Evolutionary conservation across 345 rosid genomes (phyloP), one percentile per base, ranked within the genome.

Genomic region (Hypericum androsaemum): DNA sequence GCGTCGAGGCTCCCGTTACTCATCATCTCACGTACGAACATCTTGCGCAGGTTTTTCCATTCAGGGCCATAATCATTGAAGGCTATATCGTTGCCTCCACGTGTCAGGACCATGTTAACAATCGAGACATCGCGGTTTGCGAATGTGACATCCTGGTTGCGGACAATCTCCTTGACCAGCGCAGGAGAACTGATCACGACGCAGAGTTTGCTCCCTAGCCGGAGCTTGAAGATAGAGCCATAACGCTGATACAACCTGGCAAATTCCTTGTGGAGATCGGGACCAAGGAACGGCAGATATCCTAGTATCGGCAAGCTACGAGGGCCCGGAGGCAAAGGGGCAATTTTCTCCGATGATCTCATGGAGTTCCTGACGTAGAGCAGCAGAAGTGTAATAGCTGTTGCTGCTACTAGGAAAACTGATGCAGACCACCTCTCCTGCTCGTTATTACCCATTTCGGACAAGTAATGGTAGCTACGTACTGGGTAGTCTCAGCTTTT

Each of bases 31-130:
- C 10, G 39, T 22, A 57, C 58, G 12, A 54, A 71, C 8, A 68
- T 47, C 65, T 75, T 80, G 10, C 86, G 59, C 41, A 77, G 52
- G 59, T 50, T 68, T 37, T 76, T 61, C 72, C 82, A 75, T 8
- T 68, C 70, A 0, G 79, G 66, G 0, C 83, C 82, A 39, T 80
- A 61, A 8, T 65, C 49, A 15, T 53, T 40, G 71, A 69, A 80
- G 0, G 41, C 42, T 0, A 80, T n/a, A 63, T 75, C 74, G 3
- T 14, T 8, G 12, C 77, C 81, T 0, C 77, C 81, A 16, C 71
- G 71, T 0, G 64, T 37, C 6, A 36, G 2, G 9, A 28, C 17
- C 44, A 22, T 14, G 6, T 54, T 53, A 16, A 69, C 63, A 5
- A 43, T 47, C 47, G 56, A 45, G 2, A 63, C 54, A 47, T 62